These are phyloP conservation scores for Lachnellula arida DNA, from an alignment of 2,329 filamentous ascomycete genomes.

Conservation along the genomic window DNA sequence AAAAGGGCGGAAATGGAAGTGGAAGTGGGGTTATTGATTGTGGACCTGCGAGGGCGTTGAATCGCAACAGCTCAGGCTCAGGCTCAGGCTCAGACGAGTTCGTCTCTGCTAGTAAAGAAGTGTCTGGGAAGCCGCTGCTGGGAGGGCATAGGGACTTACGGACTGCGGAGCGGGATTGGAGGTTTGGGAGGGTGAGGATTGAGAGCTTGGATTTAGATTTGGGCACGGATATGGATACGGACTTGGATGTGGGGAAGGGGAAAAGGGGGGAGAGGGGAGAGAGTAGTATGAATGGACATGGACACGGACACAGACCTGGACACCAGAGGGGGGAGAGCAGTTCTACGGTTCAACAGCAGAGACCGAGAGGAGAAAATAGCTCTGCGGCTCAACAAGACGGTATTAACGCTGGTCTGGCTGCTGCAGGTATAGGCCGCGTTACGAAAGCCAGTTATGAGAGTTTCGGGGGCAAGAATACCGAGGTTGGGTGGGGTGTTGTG, in stretches of 20 bases:
- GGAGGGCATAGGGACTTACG: slow-evolving; percentile 24
- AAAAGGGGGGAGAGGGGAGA: too few species aligned
- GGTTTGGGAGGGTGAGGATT: slow-evolving; percentile 73
- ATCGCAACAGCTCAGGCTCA: not conserved
- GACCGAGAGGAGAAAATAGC: slow-evolving; percentile 40
- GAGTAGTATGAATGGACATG: not conserved
- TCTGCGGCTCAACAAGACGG: slow-evolving; percentile 8
- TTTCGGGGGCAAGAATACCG: slow-evolving; percentile 64
- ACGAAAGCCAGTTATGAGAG: slow-evolving; percentile 79
- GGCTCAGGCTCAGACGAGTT: too few species aligned
- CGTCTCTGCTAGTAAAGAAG: too few species aligned
- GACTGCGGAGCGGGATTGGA: slow-evolving; percentile 63
- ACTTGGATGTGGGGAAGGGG: not conserved
- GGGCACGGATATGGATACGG: not conserved
- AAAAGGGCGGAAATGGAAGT: not conserved
- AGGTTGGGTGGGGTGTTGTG: slow-evolving; percentile 87
- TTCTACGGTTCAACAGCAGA: slow-evolving; percentile 27
- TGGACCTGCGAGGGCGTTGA: slow-evolving; percentile 26
- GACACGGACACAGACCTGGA: not conserved
- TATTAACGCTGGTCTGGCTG: slow-evolving; percentile 34
- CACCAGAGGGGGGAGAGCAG: slow-evolving; percentile 6
- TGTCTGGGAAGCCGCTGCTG: too few species aligned
- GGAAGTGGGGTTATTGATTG: slow-evolving; percentile 20
- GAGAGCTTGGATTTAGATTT: slow-evolving; percentile 69
- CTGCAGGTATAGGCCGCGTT: slow-evolving; percentile 47